phyloP scores from a whole-genome alignment of 129 eudicot genomes.

The Helianthus annuus region HanXRQr2.0-SUNRISE NC_035444.2:135426377-135426876 shows the following conservation, averaged over 20 bases:
- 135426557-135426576: conserved; percentile 60
- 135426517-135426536: conserved; percentile 3
- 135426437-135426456: conserved; percentile 47
- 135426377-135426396: conserved; percentile 14
- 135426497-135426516: conserved; percentile 51
- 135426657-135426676: conserved; percentile 20
- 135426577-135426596: conserved; percentile 27
- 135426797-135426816: conserved; percentile 9
- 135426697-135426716: conserved; percentile 22
- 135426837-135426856: not conserved
- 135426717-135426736: conserved; percentile 22
- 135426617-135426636: conserved; percentile 19
- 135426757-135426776: conserved; percentile 8
- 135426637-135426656: conserved; percentile 12
- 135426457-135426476: conserved; percentile 47
- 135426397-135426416: conserved; percentile 31
- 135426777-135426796: conserved; percentile 26
- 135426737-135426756: conserved; percentile 23
- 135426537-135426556: conserved; percentile 31
- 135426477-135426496: conserved; percentile 64
- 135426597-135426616: conserved; percentile 29
- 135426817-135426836: conserved; percentile 12
- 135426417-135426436: conserved; percentile 48
- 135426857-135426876: not conserved
- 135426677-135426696: conserved; percentile 26